Evolutionary conservation across 148 eudicot genomes (phyloP), one percentile per base, ranked within the genome.

Genomic region (Rhododendron griersonianum): DNA sequence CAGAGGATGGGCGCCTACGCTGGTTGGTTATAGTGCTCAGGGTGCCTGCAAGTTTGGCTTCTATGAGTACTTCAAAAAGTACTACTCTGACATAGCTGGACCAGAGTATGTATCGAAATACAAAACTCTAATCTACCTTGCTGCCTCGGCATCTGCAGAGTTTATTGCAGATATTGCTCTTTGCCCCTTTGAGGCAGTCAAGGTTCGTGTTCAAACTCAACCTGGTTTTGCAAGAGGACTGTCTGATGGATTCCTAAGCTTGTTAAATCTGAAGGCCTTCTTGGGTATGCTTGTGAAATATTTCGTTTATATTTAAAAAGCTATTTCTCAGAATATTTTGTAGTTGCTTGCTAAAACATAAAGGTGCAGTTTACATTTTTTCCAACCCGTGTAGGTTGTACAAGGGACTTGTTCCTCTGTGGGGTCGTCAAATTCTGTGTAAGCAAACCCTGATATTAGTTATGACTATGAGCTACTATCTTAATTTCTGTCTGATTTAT

Each of bases 381-480:
- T 61, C 10, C 1, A 51, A 44, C 19, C 81, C 67, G 7, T 83
- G 81, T 84, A 89, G 92, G 89, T 85, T 91, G 44, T 89, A 87
- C 86, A 91, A 89, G 87, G 92, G 92, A 35, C 50, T 91, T 78
- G 89, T 87, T 86, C 92, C 92, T 44, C 91, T 88, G 21, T 75
- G 90, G 87, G 86, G 87, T 71, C 86, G 81, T 63, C 86, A 85
- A 45, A 87, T 78, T 75, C 95, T 94, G 86, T 94, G 98, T 93
- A 90, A 92, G 74, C 39, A 16, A 85, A 19, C 77, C 41, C 19
- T 44, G 35, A 39, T 61, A 44, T 51, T 74, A 23, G 65, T 84
- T 51, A 33, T 50, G 65, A 6, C 65, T 21, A 16, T 4, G 33
- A 55, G 57, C 63, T 80, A 33, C 28, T 25, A 19, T 37, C 48